phyloP scores from a whole-genome alignment of 495 filamentous ascomycete genomes.

The Ramalina intermedia region DNA sequence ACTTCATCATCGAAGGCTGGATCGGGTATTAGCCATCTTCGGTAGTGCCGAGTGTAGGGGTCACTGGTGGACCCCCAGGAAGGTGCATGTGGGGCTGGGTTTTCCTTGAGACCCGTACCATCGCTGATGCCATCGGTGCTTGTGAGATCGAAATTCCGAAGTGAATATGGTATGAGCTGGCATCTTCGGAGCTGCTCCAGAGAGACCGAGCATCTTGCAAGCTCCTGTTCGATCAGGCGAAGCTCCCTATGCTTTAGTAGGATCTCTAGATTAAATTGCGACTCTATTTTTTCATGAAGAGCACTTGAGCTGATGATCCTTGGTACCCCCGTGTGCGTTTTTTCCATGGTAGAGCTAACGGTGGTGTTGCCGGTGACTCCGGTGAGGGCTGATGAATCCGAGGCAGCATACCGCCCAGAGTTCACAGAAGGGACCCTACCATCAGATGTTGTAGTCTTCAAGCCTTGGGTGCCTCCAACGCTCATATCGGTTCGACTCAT shows the following conservation, averaged over 20 bases:
- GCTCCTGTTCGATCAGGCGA: conserved; percentile 85
- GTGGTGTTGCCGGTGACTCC: too few relatives aligned
- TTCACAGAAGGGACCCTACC: too few relatives aligned
- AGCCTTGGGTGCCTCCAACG: too few relatives aligned
- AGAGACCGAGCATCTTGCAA: conserved; percentile 90
- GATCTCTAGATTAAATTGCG: conserved; percentile 82
- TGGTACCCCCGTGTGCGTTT: too few relatives aligned
- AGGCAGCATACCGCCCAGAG: too few relatives aligned
- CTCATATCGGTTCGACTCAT: not conserved
- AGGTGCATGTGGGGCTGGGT: conserved; percentile 50
- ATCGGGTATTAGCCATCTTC: conserved; percentile 84
- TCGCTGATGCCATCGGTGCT: conserved; percentile 50
- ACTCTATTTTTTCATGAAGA: conserved; percentile 59
- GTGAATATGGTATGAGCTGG: conserved; percentile 76
- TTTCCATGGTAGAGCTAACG: too few relatives aligned
- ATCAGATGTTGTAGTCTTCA: too few relatives aligned
- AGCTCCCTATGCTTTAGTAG: conserved; percentile 88
- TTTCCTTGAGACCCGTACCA: conserved; percentile 53
- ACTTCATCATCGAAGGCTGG: conserved; percentile 53
- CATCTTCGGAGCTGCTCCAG: conserved; percentile 89
- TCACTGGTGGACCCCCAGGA: conserved; percentile 84
- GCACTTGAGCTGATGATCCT: conserved; percentile 11
- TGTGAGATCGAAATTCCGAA: conserved; percentile 40
- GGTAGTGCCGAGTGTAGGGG: conserved; percentile 86
- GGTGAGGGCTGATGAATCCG: too few relatives aligned